phyloP scores from a whole-genome alignment of 345 rosid species.

The Populus ilicifolia region DNA sequence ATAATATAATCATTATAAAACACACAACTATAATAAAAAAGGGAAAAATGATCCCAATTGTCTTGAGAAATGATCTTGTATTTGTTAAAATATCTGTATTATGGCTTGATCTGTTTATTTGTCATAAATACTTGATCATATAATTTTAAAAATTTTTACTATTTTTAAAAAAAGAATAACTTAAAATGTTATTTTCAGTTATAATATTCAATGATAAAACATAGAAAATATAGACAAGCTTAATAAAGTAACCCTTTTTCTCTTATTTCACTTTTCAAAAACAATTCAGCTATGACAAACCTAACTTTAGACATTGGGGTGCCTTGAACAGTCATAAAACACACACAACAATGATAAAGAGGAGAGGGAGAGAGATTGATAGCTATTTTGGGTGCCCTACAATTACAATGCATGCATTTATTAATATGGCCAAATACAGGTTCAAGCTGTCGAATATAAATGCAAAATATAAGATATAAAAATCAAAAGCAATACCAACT shows the following conservation, averaged over 20 bases:
- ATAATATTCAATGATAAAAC: no score
- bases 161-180: no score
- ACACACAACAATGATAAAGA: background rate
- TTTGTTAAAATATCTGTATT: background rate
- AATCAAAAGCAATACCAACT: background rate
- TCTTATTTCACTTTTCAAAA: no score
- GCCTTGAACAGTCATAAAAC: background rate
- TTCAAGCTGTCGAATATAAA: conserved; percentile 8
- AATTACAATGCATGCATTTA: background rate
- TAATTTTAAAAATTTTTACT: no score
- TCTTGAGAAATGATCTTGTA: background rate
- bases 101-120: background rate
- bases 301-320: background rate
- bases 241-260: no score
- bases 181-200: no score
- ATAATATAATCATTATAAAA: no score
- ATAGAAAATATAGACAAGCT: no score
- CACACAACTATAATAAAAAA: no score
- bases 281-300: no score
- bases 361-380: background rate
- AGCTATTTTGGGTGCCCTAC: background rate
- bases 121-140: no score
- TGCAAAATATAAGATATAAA: background rate
- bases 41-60: no score
- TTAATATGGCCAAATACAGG: background rate